phyloP scores from a whole-genome alignment of 352 stramenopile species.

The Aphanomyces euteiches region DNA sequence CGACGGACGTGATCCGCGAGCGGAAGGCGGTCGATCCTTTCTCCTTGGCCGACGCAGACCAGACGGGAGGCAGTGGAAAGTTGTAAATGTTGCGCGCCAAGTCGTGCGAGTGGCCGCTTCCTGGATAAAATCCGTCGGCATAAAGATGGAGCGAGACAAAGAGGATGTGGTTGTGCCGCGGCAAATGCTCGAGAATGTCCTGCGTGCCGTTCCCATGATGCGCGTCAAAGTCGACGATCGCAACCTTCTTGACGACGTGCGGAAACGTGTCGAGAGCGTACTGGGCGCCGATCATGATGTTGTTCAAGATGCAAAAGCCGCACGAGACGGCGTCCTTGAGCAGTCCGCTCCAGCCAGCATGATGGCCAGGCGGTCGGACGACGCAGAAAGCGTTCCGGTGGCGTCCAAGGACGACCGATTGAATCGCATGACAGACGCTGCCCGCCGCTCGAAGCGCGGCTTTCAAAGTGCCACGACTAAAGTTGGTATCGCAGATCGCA shows the following conservation, averaged over 20 bases:
- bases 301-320: conserved; percentile 91
- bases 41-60: conserved; percentile 2
- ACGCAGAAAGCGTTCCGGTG: conserved; percentile 66
- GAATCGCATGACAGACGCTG: conserved; percentile 54
- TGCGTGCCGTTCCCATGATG: conserved; percentile 64
- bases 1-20: conserved; percentile 37
- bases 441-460: conserved; percentile 58
- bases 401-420: conserved; percentile 32
- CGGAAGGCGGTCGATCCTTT: conserved; percentile 25
- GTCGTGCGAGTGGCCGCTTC: conserved; percentile 52
- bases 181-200: conserved; percentile 42
- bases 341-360: conserved; percentile 26
- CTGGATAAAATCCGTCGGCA: conserved; percentile 34
- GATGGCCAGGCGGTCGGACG: conserved; percentile 68
- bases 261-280: conserved; percentile 66
- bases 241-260: conserved; percentile 24
- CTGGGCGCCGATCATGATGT: conserved; percentile 78
- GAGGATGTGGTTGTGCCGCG: conserved; percentile 31
- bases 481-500: conserved; percentile 45
- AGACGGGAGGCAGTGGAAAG: conserved; percentile 32
- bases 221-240: conserved; percentile 37
- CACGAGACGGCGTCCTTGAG: conserved; percentile 24
- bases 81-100: conserved; percentile 31
- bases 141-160: conserved; percentile 40
- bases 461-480: conserved; percentile 64